Percentiles rank a stretch among this genome's conserved stretches.
Evolutionary conservation across 2,329 filamentous ascomycete genomes (phyloP).

Genomic region (Fusarium keratoplasticum): DNA sequence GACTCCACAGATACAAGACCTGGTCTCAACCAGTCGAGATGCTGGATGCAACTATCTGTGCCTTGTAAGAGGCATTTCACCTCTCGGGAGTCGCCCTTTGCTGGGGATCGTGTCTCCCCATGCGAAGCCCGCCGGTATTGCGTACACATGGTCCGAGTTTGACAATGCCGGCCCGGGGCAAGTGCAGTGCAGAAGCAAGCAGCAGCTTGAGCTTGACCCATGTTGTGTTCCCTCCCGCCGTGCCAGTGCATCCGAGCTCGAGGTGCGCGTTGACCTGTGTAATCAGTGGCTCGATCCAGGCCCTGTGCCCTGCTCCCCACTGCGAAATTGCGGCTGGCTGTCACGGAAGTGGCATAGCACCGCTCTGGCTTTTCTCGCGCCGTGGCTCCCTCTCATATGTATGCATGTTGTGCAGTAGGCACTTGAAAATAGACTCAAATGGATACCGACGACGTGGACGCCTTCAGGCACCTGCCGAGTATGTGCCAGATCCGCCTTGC

Average conservation of each 20-base stretch:
- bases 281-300: constrained; percentile 33
- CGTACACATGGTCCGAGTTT: constrained; percentile 22
- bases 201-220: constrained; percentile 9
- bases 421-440: constrained; percentile 40
- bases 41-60: constrained; percentile 19
- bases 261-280: constrained; percentile 20
- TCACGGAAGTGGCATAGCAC: constrained; percentile 39
- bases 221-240: constrained; percentile 9
- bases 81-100: constrained; percentile 27
- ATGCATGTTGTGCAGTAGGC: constrained; percentile 47
- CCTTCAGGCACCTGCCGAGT: constrained; percentile 37
- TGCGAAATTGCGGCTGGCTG: constrained; percentile 30
- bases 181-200: constrained; percentile 3
- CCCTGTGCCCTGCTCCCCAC: constrained; percentile 25
- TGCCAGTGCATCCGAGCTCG: constrained; percentile 30
- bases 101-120: constrained; percentile 12
- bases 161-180: constrained; percentile 31
- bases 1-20: constrained; percentile 44
- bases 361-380: constrained; percentile 34
- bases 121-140: constrained; percentile 34
- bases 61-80: constrained; percentile 8
- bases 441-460: constrained; percentile 46
- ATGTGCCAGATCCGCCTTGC: constrained; percentile 41
- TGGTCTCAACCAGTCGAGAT: constrained; percentile 30
- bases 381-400: constrained; percentile 40